A percentile compares a stretch with the other conserved stretches of the same genome.
Evolutionary conservation across 2,329 filamentous ascomycete genomes (phyloP).

Genomic region (Xylaria sp.): DNA sequence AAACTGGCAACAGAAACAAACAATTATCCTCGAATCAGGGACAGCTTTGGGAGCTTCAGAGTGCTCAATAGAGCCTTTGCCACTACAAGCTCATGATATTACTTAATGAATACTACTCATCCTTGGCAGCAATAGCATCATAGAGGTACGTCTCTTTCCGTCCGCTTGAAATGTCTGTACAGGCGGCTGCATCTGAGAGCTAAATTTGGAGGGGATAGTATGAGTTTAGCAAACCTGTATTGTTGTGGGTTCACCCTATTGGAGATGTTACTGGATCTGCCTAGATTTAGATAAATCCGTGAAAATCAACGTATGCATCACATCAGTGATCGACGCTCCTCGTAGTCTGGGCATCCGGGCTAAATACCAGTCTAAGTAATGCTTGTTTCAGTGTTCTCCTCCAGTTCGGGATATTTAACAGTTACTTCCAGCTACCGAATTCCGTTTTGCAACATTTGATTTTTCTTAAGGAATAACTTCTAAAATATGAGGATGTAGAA

Average conservation of each 20-base stretch:
- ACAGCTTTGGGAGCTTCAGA: not conserved
- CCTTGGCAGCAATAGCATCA: not conserved
- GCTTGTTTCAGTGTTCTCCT: constrained; percentile 2
- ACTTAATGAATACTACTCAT: constrained; percentile 14
- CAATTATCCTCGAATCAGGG: constrained; percentile 38
- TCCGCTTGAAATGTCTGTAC: constrained; percentile 2
- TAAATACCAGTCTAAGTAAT: not conserved
- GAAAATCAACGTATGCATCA: constrained; percentile 1
- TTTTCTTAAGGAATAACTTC: not conserved
- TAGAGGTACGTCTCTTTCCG: constrained; percentile 7
- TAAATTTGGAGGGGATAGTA: not conserved
- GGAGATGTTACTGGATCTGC: constrained; percentile 8
- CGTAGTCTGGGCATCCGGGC: not conserved
- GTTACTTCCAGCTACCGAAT: not conserved
- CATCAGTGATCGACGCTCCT: constrained; percentile 12
- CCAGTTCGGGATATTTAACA: not conserved
- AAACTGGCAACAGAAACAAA: constrained; percentile 14
- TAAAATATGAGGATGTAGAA: not conserved
- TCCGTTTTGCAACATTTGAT: not conserved
- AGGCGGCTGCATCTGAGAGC: constrained; percentile 2
- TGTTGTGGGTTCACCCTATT: constrained; percentile 2
- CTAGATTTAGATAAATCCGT: not conserved
- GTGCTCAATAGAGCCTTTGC: not conserved
- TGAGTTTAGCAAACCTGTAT: constrained; percentile 2
- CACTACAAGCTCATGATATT: constrained; percentile 5